phyloP scores from a whole-genome alignment of 305 asterid species.

The Fraxinus baroniana region DNA sequence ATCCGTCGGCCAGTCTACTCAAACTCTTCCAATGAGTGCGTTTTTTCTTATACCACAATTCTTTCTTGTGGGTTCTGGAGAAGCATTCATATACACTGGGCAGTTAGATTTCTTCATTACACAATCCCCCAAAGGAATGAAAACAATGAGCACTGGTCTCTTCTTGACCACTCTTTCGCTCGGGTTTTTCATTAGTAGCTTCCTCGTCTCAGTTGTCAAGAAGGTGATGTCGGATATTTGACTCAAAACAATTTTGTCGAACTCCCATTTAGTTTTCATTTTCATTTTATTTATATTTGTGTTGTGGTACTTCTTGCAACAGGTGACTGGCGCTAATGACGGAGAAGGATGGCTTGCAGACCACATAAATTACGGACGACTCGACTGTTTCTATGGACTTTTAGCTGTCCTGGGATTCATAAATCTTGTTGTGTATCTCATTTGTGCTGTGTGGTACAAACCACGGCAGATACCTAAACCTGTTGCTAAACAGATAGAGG shows the following conservation, averaged over 20 bases:
- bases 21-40: slow-evolving; percentile 53
- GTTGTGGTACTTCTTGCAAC: not conserved
- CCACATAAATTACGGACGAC: slow-evolving; percentile 65
- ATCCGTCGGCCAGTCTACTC: slow-evolving; percentile 16
- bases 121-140: slow-evolving; percentile 83
- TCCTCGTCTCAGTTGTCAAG: slow-evolving; percentile 58
- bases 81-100: slow-evolving; percentile 82
- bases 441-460: slow-evolving; percentile 57
- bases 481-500: slow-evolving; percentile 24
- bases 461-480: slow-evolving; percentile 35
- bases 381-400: slow-evolving; percentile 68
- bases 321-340: slow-evolving; percentile 17
- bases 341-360: slow-evolving; percentile 69
- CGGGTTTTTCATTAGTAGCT: slow-evolving; percentile 72
- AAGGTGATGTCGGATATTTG: slow-evolving; percentile 33
- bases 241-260: not conserved
- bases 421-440: slow-evolving; percentile 49
- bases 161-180: slow-evolving; percentile 75
- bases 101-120: slow-evolving; percentile 87
- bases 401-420: slow-evolving; percentile 54
- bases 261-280: not conserved
- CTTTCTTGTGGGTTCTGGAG: slow-evolving; percentile 74
- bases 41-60: slow-evolving; percentile 78
- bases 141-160: slow-evolving; percentile 86
- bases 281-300: not conserved